phyloP scores from a whole-genome alignment of 345 rosid genomes.

The Mallotus nudiflorus region DNA sequence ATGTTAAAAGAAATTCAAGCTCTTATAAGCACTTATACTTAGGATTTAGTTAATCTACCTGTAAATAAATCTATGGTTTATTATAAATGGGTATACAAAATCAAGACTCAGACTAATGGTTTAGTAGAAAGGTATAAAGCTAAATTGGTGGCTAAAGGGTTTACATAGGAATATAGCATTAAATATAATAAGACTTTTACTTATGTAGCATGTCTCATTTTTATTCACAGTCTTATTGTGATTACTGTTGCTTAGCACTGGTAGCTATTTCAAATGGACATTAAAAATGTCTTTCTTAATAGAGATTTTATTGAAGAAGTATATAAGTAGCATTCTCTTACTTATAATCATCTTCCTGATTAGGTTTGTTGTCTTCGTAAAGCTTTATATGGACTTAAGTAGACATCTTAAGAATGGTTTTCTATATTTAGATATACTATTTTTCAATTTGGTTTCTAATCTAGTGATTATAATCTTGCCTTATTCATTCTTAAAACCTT shows the following conservation, averaged over 20 bases:
- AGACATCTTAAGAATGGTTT: not conserved
- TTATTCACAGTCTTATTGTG: not conserved
- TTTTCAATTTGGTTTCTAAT: not conserved
- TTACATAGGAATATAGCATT: not conserved
- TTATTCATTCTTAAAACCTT: not conserved
- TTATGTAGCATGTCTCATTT: not conserved
- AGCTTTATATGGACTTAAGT: not conserved
- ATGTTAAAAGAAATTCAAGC: too few species aligned
- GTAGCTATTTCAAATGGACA: not conserved
- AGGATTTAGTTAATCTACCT: too few species aligned
- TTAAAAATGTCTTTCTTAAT: conserved; percentile 5
- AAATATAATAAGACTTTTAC: conserved; percentile 1
- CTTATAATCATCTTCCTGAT: not conserved
- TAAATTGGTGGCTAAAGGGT: not conserved
- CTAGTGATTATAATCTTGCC: not conserved
- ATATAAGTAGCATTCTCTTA: too few species aligned
- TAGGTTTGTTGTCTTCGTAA: not conserved
- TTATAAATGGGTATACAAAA: too few species aligned
- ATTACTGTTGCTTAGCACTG: not conserved
- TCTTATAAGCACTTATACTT: too few species aligned
- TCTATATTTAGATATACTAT: not conserved
- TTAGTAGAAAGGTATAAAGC: too few species aligned
- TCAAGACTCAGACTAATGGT: too few species aligned
- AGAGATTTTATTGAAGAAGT: not conserved
- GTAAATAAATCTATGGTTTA: too few species aligned